Percentiles rank a stretch among this genome's conserved stretches.
Conservation (phyloP, 192 early-diverging fungal species). For the Diversispora epigaea region DNA sequence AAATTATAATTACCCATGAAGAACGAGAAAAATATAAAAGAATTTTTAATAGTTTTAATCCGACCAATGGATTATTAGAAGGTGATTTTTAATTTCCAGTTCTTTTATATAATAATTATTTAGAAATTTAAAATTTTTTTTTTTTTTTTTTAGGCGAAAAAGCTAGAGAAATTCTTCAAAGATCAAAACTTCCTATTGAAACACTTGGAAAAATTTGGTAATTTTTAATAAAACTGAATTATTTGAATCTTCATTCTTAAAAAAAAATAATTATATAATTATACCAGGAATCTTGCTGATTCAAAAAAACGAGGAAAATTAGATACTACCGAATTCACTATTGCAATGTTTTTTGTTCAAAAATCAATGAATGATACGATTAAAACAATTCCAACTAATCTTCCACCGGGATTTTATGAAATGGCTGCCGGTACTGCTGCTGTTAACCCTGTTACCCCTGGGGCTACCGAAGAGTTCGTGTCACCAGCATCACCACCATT, state of each 20-base stretch:
- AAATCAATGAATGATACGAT: constrained; percentile 74
- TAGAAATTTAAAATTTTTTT: background rate
- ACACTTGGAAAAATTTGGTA: constrained; percentile 82
- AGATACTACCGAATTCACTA: constrained; percentile 79
- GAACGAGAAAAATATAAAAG: constrained; percentile 41
- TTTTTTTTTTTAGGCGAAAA: constrained; percentile 58
- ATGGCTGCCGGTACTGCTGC: constrained; percentile 24
- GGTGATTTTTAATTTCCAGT: constrained; percentile 18
- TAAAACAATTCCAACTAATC: constrained; percentile 61
- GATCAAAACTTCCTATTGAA: constrained; percentile 78
- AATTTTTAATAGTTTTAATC: constrained; percentile 39
- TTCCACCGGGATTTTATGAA: constrained; percentile 54
- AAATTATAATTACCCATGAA: constrained; percentile 33
- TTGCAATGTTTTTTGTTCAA: constrained; percentile 88
- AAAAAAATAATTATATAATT: background rate
- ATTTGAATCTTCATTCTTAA: background rate
- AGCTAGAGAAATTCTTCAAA: constrained; percentile 74
- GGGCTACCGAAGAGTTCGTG: too few relatives aligned
- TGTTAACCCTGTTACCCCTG: too few relatives aligned
- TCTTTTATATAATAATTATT: too few relatives aligned
- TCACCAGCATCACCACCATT: constrained; percentile 32
- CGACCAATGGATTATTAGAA: constrained; percentile 36
- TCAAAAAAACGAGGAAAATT: constrained; percentile 67
- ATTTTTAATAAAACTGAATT: background rate
- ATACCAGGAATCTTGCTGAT: constrained; percentile 68